Evolutionary conservation across 257 asterid genomes (phyloP).

Genomic region (Paulownia fortunei): DNA sequence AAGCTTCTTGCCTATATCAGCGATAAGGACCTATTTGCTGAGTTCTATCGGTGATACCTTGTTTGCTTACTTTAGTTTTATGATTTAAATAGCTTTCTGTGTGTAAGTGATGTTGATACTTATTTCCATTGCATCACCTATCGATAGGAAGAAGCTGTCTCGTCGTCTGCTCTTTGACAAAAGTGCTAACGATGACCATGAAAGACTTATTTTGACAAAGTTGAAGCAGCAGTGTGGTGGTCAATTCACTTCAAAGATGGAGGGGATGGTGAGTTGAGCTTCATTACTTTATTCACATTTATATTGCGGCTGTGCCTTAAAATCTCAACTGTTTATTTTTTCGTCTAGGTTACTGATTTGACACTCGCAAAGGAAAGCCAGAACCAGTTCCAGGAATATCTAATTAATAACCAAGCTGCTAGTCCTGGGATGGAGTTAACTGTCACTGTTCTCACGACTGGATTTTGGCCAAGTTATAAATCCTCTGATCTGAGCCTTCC

Average conservation of each 20-base stretch:
- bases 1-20: conserved; percentile 52
- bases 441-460: conserved; percentile 60
- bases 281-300: background rate
- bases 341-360: conserved; percentile 59
- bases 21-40: conserved; percentile 67
- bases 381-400: conserved; percentile 48
- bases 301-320: background rate
- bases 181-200: conserved; percentile 58
- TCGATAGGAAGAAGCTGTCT: conserved; percentile 59
- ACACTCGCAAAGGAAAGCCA: conserved; percentile 55
- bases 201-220: conserved; percentile 52
- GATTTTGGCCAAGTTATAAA: conserved; percentile 71
- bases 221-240: conserved; percentile 63
- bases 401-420: conserved; percentile 33
- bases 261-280: conserved; percentile 57
- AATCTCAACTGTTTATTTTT: background rate
- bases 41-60: conserved; percentile 48
- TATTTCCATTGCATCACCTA: background rate
- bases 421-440: conserved; percentile 57
- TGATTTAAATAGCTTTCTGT: conserved; percentile 3
- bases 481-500: conserved; percentile 64
- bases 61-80: background rate
- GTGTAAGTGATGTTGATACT: background rate
- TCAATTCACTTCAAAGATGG: conserved; percentile 70
- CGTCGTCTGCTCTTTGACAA: conserved; percentile 61